Evolutionary conservation across 2,329 filamentous ascomycete genomes (phyloP).

Genomic region (Talaromyces sp.): DNA sequence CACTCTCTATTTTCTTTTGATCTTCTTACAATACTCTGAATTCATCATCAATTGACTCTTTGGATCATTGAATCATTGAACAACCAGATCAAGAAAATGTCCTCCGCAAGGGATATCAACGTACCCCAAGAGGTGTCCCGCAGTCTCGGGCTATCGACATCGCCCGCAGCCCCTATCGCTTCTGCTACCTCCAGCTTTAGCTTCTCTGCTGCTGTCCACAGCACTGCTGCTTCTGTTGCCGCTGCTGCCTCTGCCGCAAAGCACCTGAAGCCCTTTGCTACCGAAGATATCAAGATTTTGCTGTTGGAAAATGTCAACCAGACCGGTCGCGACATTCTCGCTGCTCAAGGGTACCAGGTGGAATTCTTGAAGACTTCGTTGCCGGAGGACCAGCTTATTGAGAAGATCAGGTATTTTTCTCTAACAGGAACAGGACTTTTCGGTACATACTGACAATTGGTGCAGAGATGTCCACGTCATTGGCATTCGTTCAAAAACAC

Average conservation of each 20-base stretch:
- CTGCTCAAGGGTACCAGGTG: slow-evolving; percentile 88
- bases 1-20: neutral
- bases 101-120: slow-evolving; percentile 38
- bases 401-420: slow-evolving; percentile 76
- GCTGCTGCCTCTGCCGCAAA: slow-evolving; percentile 54
- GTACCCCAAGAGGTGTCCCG: slow-evolving; percentile 48
- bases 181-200: slow-evolving; percentile 68
- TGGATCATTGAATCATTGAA: neutral
- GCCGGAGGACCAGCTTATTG: slow-evolving; percentile 88
- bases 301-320: slow-evolving; percentile 95
- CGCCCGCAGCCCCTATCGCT: slow-evolving; percentile 72
- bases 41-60: slow-evolving; percentile 3
- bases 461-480: slow-evolving; percentile 89
- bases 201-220: slow-evolving; percentile 43
- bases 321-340: slow-evolving; percentile 80
- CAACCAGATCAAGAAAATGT: slow-evolving; percentile 22
- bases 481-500: slow-evolving; percentile 97
- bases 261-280: slow-evolving; percentile 91
- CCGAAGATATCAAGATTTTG: slow-evolving; percentile 93
- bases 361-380: slow-evolving; percentile 86
- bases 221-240: slow-evolving; percentile 37
- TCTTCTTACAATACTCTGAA: neutral
- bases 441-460: slow-evolving; percentile 21
- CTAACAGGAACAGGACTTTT: neutral
- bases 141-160: slow-evolving; percentile 68